A percentile compares a stretch with the other conserved stretches of the same genome.
Evolutionary conservation across 345 rosid genomes (phyloP).

Genomic region (Eucalyptus urophylla): DNA sequence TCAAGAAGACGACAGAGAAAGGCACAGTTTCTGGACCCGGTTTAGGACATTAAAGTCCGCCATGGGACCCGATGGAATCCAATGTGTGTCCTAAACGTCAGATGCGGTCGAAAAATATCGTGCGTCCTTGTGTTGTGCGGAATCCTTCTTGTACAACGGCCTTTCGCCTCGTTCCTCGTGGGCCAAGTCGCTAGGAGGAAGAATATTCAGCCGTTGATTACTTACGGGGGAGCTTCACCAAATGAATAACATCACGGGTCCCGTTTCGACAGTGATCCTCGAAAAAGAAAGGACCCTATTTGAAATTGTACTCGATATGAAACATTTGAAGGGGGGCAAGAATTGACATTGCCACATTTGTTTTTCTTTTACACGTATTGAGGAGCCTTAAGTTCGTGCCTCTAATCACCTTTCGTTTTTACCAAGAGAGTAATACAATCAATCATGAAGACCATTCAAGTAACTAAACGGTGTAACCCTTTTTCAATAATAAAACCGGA

Average conservation of each 20-base stretch:
- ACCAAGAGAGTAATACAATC: background rate
- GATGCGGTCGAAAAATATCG: background rate
- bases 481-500: too few species aligned
- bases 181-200: background rate
- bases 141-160: too few species aligned
- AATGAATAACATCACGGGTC: background rate
- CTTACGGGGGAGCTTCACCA: background rate
- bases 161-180: background rate
- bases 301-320: background rate
- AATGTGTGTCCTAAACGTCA: background rate
- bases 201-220: background rate
- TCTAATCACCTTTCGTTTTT: background rate
- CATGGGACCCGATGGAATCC: background rate
- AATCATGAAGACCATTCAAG: background rate
- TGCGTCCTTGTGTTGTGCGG: background rate
- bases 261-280: background rate
- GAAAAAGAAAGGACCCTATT: background rate
- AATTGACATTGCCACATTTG: background rate
- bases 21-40: background rate
- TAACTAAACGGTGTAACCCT: accelerated
- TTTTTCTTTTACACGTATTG: background rate
- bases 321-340: background rate
- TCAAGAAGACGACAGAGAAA: background rate
- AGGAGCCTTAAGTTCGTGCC: background rate
- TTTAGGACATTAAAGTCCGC: background rate